A percentile compares a stretch with the other conserved stretches of the same genome.
Conservation (phyloP, 108 stramenopile species). For the Skeletonema costatum region DNA sequence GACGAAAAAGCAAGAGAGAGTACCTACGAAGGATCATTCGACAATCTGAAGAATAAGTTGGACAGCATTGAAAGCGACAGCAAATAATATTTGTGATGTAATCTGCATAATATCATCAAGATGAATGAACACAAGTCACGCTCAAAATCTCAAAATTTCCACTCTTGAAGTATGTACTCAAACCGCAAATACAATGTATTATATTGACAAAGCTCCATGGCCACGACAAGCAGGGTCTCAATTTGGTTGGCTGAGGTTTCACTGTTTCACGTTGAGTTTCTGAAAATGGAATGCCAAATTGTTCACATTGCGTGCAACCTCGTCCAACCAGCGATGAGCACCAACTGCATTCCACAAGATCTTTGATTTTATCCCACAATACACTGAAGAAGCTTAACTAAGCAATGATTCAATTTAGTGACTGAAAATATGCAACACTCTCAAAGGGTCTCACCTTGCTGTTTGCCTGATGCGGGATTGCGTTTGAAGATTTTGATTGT, state of each 20-base stretch:
- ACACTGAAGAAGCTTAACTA: no score
- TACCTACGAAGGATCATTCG: conserved; percentile 13
- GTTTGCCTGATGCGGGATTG: no score
- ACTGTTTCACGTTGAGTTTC: not conserved
- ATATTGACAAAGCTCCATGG: conserved; percentile 38
- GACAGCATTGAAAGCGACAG: not conserved
- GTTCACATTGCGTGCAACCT: no score
- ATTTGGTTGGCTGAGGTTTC: conserved; percentile 20
- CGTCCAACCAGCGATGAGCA: no score
- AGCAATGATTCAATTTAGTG: no score
- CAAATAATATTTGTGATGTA: not conserved
- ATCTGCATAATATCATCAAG: not conserved
- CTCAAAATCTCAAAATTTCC: not conserved
- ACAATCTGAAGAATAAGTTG: conserved; percentile 18
- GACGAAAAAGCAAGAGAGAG: conserved; percentile 4
- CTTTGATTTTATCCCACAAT: no score
- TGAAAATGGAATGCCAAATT: no score
- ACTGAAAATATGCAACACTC: no score
- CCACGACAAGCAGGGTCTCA: conserved; percentile 24
- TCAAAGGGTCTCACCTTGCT: no score
- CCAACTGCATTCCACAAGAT: no score
- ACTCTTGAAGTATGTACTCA: not conserved
- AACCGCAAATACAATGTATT: not conserved
- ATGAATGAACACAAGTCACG: not conserved
- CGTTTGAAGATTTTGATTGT: no score